Conservation (phyloP, 2,329 filamentous ascomycete species). For the Zopfia rhizophila region DNA sequence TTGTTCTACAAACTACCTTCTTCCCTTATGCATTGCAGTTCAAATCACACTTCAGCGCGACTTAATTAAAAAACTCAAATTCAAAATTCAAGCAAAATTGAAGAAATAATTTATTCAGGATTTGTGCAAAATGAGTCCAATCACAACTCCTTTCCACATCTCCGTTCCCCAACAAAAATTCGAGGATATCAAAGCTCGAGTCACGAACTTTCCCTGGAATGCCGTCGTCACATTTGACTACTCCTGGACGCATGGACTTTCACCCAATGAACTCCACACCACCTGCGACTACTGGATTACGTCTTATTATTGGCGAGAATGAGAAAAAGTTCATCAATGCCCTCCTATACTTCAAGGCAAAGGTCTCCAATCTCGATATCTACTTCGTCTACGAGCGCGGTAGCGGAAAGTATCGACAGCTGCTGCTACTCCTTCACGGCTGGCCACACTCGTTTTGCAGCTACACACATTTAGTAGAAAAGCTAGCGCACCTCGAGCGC, state of each 20-base stretch:
- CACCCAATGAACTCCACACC: conserved; percentile 3
- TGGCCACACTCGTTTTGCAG: conserved; percentile 11
- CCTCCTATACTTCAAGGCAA: conserved; percentile 4
- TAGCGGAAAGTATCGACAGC: conserved; percentile 1
- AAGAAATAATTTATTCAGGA: too few relatives aligned
- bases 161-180: conserved; percentile 10
- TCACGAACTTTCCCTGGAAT: conserved; percentile 5
- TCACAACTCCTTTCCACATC: conserved; percentile 1
- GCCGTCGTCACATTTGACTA: conserved; percentile 1
- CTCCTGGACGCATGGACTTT: conserved; percentile 1
- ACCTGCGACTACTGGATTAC: conserved; percentile 8
- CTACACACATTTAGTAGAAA: conserved; percentile 1
- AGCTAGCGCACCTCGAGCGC: conserved; percentile 5
- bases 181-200: conserved; percentile 3
- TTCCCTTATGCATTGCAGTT: too few relatives aligned
- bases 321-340: conserved; percentile 3
- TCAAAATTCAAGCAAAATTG: too few relatives aligned
- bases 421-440: conserved; percentile 5
- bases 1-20: too few relatives aligned
- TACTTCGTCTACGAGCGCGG: conserved; percentile 10
- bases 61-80: too few relatives aligned
- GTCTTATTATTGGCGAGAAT: conserved; percentile 4
- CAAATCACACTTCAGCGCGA: too few relatives aligned
- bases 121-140: not conserved
- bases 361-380: not conserved